These are phyloP conservation scores for Shiraia bambusicola DNA, from an alignment of 2,329 filamentous ascomycete species.

Conservation along the genomic window DNA sequence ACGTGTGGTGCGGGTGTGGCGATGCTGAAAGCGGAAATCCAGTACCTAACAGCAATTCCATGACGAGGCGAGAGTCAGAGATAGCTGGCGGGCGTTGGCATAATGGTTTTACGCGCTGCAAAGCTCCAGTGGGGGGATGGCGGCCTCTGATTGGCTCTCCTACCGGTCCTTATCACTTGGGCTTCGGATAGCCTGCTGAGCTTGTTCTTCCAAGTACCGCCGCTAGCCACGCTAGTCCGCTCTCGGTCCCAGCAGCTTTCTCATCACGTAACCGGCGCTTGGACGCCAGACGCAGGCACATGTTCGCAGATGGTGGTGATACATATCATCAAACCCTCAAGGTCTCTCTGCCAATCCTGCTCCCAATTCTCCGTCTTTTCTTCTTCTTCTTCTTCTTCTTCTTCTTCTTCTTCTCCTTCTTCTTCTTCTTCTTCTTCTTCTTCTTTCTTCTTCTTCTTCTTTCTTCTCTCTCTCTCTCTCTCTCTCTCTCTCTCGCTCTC, in stretches of 20 bases:
- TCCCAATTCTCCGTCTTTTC: too few species aligned
- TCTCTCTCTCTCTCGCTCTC: background rate
- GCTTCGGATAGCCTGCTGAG: slow-evolving; percentile 14
- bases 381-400: too few species aligned
- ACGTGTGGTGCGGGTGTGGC: slow-evolving; percentile 29
- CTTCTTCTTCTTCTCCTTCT: too few species aligned
- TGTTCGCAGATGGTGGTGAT: slow-evolving; percentile 22
- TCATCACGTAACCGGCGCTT: slow-evolving; percentile 30
- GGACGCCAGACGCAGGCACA: slow-evolving; percentile 32
- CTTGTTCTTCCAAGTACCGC: too few species aligned
- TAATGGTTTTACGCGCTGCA: slow-evolving; percentile 40
- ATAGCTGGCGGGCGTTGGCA: slow-evolving; percentile 19
- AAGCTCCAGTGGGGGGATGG: slow-evolving; percentile 26
- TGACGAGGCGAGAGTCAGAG: slow-evolving; percentile 8
- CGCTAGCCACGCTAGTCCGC: slow-evolving; percentile 16
- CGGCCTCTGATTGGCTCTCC: slow-evolving; percentile 25
- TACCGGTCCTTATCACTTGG: slow-evolving; percentile 32
- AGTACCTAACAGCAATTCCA: slow-evolving; percentile 43
- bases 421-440: too few species aligned
- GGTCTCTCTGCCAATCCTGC: too few species aligned
- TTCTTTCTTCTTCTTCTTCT: too few species aligned
- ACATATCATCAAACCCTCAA: slow-evolving; percentile 24
- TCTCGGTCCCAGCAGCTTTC: slow-evolving; percentile 11
- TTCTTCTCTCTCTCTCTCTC: too few species aligned
- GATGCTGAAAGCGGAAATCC: slow-evolving; percentile 25